Conservation (phyloP, 345 rosid species). For the Microthlaspi erraticum region DNA sequence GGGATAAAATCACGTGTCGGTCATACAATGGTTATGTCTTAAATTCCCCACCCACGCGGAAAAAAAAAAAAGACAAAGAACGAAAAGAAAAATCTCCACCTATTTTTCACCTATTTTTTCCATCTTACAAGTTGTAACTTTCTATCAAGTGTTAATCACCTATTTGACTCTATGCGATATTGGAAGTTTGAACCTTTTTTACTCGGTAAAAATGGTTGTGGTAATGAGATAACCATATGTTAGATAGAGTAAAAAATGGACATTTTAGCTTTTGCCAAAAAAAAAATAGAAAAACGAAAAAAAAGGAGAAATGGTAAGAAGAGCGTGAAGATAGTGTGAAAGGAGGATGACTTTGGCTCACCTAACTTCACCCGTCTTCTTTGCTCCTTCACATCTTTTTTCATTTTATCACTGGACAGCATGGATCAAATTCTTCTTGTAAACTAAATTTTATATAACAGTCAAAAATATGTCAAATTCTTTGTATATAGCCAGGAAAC, state of each 20-base stretch:
- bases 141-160: not conserved
- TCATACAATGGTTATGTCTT: not conserved
- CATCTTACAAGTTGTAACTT: not conserved
- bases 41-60: constrained; percentile 4
- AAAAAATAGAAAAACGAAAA: not conserved
- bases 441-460: not conserved
- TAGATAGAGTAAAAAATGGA: not conserved
- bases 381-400: constrained; percentile 35
- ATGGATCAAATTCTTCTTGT: not conserved
- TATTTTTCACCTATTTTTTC: constrained; percentile 36
- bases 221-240: not conserved
- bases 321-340: constrained; percentile 31
- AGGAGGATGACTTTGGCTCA: constrained; percentile 33
- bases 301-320: constrained; percentile 18
- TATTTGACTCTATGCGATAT: constrained; percentile 18
- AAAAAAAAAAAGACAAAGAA: not conserved
- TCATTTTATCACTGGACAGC: not conserved
- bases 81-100: constrained; percentile 14
- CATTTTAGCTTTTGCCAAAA: not conserved
- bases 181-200: not conserved
- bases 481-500: too few relatives aligned
- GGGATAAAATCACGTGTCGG: constrained; percentile 21
- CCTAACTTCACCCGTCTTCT: constrained; percentile 41
- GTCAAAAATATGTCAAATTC: too few relatives aligned
- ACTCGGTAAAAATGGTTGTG: not conserved